phyloP scores from a whole-genome alignment of 2,329 filamentous ascomycete species.

The Salinomyces thailandicus region DNA sequence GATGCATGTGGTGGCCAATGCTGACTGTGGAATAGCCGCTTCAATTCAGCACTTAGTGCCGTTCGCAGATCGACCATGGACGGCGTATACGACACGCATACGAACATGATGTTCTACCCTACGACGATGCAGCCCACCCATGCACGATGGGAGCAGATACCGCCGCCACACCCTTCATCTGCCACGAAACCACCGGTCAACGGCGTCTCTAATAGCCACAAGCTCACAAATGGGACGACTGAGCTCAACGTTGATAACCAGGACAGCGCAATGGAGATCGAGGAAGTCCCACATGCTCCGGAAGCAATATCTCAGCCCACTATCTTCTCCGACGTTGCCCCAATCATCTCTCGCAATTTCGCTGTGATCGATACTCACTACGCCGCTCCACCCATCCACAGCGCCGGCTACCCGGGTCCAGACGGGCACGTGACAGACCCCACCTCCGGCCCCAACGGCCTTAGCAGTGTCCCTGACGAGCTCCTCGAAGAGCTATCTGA shows the following conservation, averaged over 20 bases:
- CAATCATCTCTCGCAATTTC: constrained; percentile 50
- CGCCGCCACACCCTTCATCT: constrained; percentile 26
- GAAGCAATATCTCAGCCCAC: constrained; percentile 14
- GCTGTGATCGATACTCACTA: constrained; percentile 52
- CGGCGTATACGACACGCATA: constrained; percentile 88
- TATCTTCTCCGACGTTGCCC: constrained; percentile 46
- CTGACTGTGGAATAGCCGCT: constrained; percentile 51
- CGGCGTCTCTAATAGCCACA: constrained; percentile 15
- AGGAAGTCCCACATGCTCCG: constrained; percentile 3
- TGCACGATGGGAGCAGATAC: constrained; percentile 66
- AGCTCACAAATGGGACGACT: constrained; percentile 9
- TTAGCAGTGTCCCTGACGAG: constrained; percentile 55
- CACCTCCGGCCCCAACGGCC: constrained; percentile 39
- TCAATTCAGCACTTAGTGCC: constrained; percentile 65
- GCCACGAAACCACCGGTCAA: constrained; percentile 17
- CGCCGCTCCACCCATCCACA: constrained; percentile 47
- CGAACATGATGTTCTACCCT: constrained; percentile 82
- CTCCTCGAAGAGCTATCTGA: constrained; percentile 55
- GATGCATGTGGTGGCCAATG: background rate
- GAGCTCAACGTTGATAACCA: constrained; percentile 4
- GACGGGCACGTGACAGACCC: constrained; percentile 42
- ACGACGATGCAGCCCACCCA: constrained; percentile 82
- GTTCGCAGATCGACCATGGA: constrained; percentile 58
- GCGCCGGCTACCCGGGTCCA: constrained; percentile 49
- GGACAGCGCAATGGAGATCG: constrained; percentile 9